Evolutionary conservation across 1,284 basidiomycete genomes (phyloP).

Genomic region (Gomphus bonarii): DNA sequence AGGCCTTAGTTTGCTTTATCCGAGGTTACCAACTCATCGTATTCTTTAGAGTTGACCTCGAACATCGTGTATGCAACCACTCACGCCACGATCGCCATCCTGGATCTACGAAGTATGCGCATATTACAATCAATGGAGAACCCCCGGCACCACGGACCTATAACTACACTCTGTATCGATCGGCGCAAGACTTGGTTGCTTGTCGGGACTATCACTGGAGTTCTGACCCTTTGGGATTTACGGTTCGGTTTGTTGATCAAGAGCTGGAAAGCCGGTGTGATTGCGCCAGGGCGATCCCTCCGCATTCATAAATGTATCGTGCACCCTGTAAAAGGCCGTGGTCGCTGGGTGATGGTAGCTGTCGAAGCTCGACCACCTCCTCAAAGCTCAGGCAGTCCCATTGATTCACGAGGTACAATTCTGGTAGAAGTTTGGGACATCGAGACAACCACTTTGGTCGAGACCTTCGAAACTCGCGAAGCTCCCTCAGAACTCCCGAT

Average conservation of each 20-base stretch:
- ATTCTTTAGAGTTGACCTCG: slow-evolving; percentile 45
- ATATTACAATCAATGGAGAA: slow-evolving; percentile 70
- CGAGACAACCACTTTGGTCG: slow-evolving; percentile 55
- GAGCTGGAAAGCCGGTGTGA: slow-evolving; percentile 70
- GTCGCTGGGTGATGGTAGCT: slow-evolving; percentile 84
- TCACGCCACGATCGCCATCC: slow-evolving; percentile 62
- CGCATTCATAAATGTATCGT: slow-evolving; percentile 64
- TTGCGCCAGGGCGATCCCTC: slow-evolving; percentile 37
- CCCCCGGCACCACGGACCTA: slow-evolving; percentile 78
- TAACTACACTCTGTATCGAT: slow-evolving; percentile 78
- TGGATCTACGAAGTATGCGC: slow-evolving; percentile 84
- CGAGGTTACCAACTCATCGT: neutral
- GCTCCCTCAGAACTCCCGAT: neutral
- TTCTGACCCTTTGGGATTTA: slow-evolving; percentile 86
- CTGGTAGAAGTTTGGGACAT: slow-evolving; percentile 77
- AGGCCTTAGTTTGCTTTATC: neutral
- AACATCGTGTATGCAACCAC: slow-evolving; percentile 82
- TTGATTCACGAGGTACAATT: slow-evolving; percentile 13
- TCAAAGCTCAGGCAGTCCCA: slow-evolving; percentile 1
- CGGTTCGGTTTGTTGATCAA: slow-evolving; percentile 86
- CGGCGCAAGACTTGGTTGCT: slow-evolving; percentile 79
- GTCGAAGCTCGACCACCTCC: slow-evolving; percentile 33
- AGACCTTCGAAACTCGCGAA: slow-evolving; percentile 49
- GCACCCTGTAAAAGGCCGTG: slow-evolving; percentile 81
- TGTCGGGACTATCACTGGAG: slow-evolving; percentile 77